Conservation (phyloP, 2,329 filamentous ascomycete genomes). For the Fusarium mexicanum region DNA sequence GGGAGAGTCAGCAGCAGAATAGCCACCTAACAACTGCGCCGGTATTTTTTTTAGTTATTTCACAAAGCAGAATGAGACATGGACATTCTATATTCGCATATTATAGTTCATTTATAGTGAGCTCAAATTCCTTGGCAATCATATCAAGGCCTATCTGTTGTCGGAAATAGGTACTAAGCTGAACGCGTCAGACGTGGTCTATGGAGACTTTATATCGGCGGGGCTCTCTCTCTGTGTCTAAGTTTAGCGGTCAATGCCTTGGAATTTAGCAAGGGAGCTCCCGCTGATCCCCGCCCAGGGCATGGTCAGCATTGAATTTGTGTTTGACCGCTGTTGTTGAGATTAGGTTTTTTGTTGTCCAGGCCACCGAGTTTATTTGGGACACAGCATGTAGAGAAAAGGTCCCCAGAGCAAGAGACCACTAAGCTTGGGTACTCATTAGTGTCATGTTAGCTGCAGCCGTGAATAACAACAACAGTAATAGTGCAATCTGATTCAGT, state of each 20-base stretch:
- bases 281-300: slow-evolving; percentile 28
- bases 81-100: neutral
- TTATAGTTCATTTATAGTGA: neutral
- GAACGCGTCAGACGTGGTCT: slow-evolving; percentile 9
- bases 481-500: neutral
- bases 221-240: neutral
- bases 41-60: neutral
- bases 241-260: slow-evolving; percentile 29
- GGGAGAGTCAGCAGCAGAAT: neutral
- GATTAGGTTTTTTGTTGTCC: slow-evolving; percentile 26
- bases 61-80: too few species aligned
- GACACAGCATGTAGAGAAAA: neutral
- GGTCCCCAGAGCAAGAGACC: neutral
- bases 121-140: neutral
- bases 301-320: slow-evolving; percentile 16
- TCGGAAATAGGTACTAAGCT: neutral
- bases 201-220: neutral
- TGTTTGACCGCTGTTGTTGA: slow-evolving; percentile 36
- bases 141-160: neutral
- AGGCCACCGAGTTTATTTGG: slow-evolving; percentile 27
- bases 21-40: neutral
- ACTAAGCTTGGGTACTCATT: neutral
- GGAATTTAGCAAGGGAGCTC: slow-evolving; percentile 24
- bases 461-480: neutral
- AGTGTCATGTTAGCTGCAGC: neutral